A percentile compares a stretch with the other conserved stretches of the same genome.
phyloP scores from a whole-genome alignment of 768 basidiomycete genomes.

The Auriscalpium orientale region DNA sequence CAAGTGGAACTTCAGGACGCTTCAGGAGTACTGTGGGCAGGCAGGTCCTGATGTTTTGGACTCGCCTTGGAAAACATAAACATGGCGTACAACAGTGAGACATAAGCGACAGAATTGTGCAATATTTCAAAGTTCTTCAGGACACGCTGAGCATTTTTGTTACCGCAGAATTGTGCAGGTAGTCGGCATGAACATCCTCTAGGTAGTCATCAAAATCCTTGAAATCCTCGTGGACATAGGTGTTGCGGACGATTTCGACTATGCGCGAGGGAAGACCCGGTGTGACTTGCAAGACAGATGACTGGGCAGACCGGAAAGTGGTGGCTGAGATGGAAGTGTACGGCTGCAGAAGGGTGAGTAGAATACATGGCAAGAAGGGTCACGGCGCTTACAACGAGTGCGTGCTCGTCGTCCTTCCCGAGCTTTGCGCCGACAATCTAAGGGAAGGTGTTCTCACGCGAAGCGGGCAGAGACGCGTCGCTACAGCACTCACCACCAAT shows the following conservation, averaged over 20 bases:
- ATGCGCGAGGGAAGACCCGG: constrained; percentile 40
- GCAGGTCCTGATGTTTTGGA: too few species aligned
- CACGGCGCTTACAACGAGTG: constrained; percentile 11
- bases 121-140: too few species aligned
- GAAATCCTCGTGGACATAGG: constrained; percentile 47
- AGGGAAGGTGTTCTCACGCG: constrained; percentile 33
- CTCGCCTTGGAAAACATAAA: too few species aligned
- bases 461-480: not conserved
- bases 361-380: not conserved
- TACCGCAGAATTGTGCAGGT: constrained; percentile 33
- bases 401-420: not conserved
- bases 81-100: too few species aligned
- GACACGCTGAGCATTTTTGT: not conserved
- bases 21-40: too few species aligned
- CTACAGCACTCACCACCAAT: constrained; percentile 47
- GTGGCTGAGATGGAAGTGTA: not conserved
- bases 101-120: too few species aligned
- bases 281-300: constrained; percentile 13
- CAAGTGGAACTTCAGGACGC: too few species aligned
- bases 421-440: constrained; percentile 29
- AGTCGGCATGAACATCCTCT: constrained; percentile 56
- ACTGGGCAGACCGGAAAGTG: not conserved
- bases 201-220: constrained; percentile 82
- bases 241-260: constrained; percentile 40
- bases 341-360: not conserved